phyloP scores from a whole-genome alignment of 176 grass and related monocot species.

The Microstegium vimineum region DNA sequence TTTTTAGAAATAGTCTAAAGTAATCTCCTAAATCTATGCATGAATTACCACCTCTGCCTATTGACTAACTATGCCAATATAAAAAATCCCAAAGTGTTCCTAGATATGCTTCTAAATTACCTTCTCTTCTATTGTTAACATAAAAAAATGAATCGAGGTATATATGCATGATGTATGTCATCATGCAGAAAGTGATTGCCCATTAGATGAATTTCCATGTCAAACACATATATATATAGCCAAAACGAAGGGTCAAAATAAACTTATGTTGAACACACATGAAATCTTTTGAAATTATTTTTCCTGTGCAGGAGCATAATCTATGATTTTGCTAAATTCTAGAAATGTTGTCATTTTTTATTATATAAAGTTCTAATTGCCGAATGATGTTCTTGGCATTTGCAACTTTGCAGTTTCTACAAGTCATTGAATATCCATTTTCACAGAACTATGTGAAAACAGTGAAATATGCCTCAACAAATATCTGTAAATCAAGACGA shows the following conservation, averaged over 20 bases:
- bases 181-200: not conserved
- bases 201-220: not conserved
- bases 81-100: not conserved
- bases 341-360: not conserved
- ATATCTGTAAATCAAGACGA: not conserved
- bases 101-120: not conserved
- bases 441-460: not conserved
- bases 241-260: not conserved
- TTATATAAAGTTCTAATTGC: not conserved
- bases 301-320: not conserved
- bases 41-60: not conserved
- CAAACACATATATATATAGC: not conserved
- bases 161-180: not conserved
- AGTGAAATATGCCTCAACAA: conserved; percentile 2
- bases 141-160: not conserved
- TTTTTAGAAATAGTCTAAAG: not conserved
- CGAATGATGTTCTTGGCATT: not conserved
- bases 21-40: not conserved
- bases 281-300: not conserved
- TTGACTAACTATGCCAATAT: not conserved
- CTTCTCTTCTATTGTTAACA: not conserved
- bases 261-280: not conserved
- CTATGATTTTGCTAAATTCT: not conserved
- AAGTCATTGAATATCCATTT: conserved; percentile 4
- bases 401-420: not conserved